These are phyloP conservation scores for Rhododendron molle DNA, from an alignment of 148 eudicot genomes.

Conservation along the genomic window DNA sequence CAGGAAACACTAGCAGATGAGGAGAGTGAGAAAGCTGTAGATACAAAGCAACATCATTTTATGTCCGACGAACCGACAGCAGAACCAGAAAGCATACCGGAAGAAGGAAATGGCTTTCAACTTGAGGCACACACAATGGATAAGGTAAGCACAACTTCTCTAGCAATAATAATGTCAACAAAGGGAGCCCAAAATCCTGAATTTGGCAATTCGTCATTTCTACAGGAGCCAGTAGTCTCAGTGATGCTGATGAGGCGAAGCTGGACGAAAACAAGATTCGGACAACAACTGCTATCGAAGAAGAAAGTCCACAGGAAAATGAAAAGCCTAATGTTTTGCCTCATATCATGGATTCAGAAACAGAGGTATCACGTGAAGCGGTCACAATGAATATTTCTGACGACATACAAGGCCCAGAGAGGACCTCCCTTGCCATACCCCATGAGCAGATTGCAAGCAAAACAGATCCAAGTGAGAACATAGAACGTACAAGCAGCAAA, in stretches of 20 bases:
- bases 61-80: conserved; percentile 1
- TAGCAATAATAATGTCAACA: neutral
- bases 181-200: neutral
- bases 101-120: conserved; percentile 11
- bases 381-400: conserved; percentile 5
- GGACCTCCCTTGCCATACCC: conserved; percentile 5
- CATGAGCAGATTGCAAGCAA: conserved; percentile 20
- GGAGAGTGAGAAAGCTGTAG: neutral
- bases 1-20: conserved; percentile 11
- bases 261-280: conserved; percentile 5
- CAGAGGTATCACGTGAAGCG: conserved; percentile 2
- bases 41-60: neutral
- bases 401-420: conserved; percentile 16
- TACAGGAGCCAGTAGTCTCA: conserved; percentile 23
- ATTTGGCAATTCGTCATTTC: conserved; percentile 3
- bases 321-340: conserved; percentile 18
- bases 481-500: neutral
- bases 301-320: conserved; percentile 9
- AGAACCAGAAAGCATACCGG: neutral
- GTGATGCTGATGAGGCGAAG: conserved; percentile 7
- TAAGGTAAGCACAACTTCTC: conserved; percentile 21
- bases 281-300: conserved; percentile 9
- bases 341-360: conserved; percentile 14
- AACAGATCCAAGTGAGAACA: conserved; percentile 13
- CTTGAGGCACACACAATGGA: conserved; percentile 9